Percentiles rank a stretch among this genome's conserved stretches.
Evolutionary conservation across 768 basidiomycete genomes (phyloP).

Genomic region (Amanita rubescens): DNA sequence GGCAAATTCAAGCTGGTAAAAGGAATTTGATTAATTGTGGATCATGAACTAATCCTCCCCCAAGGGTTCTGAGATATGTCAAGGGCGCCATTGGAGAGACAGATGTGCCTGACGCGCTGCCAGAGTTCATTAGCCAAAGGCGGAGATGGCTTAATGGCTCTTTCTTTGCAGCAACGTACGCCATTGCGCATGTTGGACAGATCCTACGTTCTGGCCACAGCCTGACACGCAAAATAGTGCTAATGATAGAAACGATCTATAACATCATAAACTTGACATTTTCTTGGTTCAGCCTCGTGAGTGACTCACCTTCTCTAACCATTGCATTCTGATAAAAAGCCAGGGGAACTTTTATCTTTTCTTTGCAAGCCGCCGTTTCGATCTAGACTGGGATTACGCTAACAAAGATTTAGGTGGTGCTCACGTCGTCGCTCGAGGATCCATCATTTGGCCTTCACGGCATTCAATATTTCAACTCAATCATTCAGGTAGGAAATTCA

Average conservation of each 20-base stretch:
- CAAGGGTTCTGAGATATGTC: conserved; percentile 94
- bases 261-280: conserved; percentile 84
- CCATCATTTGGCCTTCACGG: conserved; percentile 53
- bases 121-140: conserved; percentile 91
- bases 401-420: conserved; percentile 53
- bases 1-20: conserved; percentile 62
- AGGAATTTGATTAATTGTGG: not conserved
- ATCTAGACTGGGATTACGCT: not conserved
- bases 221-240: conserved; percentile 55
- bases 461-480: conserved; percentile 67
- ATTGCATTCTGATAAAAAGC: not conserved
- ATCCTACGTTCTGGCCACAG: conserved; percentile 80
- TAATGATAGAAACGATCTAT: conserved; percentile 81
- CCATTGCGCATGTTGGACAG: conserved; percentile 81
- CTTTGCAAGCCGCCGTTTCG: conserved; percentile 52
- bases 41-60: conserved; percentile 15
- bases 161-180: conserved; percentile 92
- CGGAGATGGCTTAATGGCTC: conserved; percentile 89
- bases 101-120: conserved; percentile 87
- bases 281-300: conserved; percentile 88
- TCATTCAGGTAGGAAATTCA: conserved; percentile 51
- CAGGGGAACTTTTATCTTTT: conserved; percentile 95
- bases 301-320: conserved; percentile 18
- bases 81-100: conserved; percentile 90
- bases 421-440: conserved; percentile 84